Conservation (phyloP, 73 alveolate species). For the Symbiodinium pilosum region DNA sequence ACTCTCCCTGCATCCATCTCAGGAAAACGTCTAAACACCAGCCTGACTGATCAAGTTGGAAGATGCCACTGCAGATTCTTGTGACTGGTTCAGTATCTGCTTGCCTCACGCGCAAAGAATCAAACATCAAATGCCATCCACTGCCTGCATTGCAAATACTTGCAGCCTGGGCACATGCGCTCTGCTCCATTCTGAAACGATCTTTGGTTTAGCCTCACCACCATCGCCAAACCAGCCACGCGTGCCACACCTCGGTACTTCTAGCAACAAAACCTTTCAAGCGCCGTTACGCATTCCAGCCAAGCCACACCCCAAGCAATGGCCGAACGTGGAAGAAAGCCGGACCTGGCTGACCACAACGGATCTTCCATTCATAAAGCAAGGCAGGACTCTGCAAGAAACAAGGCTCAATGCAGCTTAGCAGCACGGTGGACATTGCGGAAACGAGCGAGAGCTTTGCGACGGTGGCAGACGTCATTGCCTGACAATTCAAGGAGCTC, state of each 20-base stretch:
- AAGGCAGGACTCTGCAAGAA: too few species aligned
- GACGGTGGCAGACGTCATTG: constrained; percentile 62
- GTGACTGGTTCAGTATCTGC: too few species aligned
- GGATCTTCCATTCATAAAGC: too few species aligned
- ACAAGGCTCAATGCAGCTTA: too few species aligned
- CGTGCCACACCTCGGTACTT: constrained; percentile 58
- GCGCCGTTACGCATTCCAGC: background rate
- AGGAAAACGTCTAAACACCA: too few species aligned
- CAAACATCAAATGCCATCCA: too few species aligned
- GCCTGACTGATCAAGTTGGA: too few species aligned
- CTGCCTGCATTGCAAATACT: too few species aligned
- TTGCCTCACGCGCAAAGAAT: too few species aligned
- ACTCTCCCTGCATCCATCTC: too few species aligned
- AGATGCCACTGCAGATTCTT: too few species aligned
- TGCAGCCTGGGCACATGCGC: background rate
- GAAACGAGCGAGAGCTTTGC: constrained; percentile 43
- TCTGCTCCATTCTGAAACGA: background rate
- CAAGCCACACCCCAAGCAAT: constrained; percentile 84
- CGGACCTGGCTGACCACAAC: background rate
- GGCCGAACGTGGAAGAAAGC: constrained; percentile 79
- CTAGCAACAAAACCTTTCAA: background rate
- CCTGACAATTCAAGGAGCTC: background rate
- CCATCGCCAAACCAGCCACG: constrained; percentile 95
- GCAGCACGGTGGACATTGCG: constrained; percentile 40
- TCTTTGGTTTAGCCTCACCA: constrained; percentile 53